Evolutionary conservation across 495 filamentous ascomycete species (phyloP), one percentile per base, ranked within the genome.

Genomic region (Ascobolus immersus): DNA sequence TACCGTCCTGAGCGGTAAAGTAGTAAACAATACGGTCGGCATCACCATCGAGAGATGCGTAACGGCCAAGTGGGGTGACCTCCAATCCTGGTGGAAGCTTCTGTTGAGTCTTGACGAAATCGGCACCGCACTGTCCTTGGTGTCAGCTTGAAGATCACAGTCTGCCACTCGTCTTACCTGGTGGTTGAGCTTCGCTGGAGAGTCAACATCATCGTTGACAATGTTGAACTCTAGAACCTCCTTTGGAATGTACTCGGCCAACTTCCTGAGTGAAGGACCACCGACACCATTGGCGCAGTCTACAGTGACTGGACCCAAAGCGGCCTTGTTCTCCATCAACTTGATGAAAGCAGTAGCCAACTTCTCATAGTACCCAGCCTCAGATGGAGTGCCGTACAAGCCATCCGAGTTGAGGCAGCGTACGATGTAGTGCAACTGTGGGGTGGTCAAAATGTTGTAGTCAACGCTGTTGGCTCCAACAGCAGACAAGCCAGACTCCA

Each of bases 271-370:
- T 58, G 93, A 92, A 17, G 82, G 84, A 1, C 81, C 86, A 36
- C 86, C 86, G 39, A 96, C 78, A 47, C 86, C 86, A 47, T 96
- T 96, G 34, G 86, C 86, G 47, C 86, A 92, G 51, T 96, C 86
- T 3, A 96, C 81, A 6, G 70, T 78, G 39, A 96, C 55, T 20
- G 59, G 49, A 5, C 80, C 80, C 18, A 53, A 42, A 33, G 59
- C 58, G 34, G 75, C 54, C 45, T 69, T 79, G 42, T 71, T 67
- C 41, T 67, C 62, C 59, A 91, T 73, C 23, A 81, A 77, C 40
- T 62, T 63, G 50, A 71, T 69, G 51, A 90, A 92, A 9, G 86
- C 77, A 22, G 59, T 56, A 17, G 65, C 64, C 21, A 91, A 62
- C 56, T 96, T 96, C 58, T 89, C 64, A 52, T 94, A 93, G 55